Evolutionary conservation across 1,284 basidiomycete genomes (phyloP), one percentile per base, ranked within the genome.

Genomic region (Leccinum fallax): DNA sequence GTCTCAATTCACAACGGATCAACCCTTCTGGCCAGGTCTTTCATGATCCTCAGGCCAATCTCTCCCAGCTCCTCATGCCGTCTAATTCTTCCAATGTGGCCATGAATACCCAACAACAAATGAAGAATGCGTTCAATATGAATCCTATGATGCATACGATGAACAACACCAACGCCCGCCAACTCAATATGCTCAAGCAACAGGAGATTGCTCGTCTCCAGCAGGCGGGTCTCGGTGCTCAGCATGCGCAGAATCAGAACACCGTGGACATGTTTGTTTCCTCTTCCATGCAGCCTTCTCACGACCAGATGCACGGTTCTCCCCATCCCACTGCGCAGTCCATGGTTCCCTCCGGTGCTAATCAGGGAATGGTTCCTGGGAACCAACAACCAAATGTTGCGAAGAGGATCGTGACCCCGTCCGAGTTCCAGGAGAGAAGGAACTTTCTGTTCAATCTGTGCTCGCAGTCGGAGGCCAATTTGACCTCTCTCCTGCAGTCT

Each of bases 161-260:
- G 62, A 67, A 65, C 57, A 77, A 75, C 57, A 64, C 75, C 46
- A 67, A 66, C 13, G 55, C 69, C 61, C 69, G 85, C 48, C 85
- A 85, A 67, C 73, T 85, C 32, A 82, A 83, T 56, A 77, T 84
- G 70, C 80, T 84, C 65, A 77, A 69, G 21, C 80, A 79, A 67
- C 81, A 80, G 46, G 76, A 79, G 43, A 68, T 75, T 21, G 76
- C 71, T 66, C 77, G 79, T 60, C 73, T 78, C 59, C 76, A 72
- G 58, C 72, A 70, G 63, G 64, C 68, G 19, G 63, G 68, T 59
- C 65, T 72, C 56, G 66, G 65, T 2, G 19, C 62, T n/a, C 77
- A 75, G 46, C 70, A 74, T 55, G 63, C 69, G 28, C 67, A 78
- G 61, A 78, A 74, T 63, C 77, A 79, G 19, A 66, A 73, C 19